These are phyloP conservation scores for Rhizopogon hawkerae DNA, from an alignment of 1,284 basidiomycete genomes.

Conservation along the genomic window DNA sequence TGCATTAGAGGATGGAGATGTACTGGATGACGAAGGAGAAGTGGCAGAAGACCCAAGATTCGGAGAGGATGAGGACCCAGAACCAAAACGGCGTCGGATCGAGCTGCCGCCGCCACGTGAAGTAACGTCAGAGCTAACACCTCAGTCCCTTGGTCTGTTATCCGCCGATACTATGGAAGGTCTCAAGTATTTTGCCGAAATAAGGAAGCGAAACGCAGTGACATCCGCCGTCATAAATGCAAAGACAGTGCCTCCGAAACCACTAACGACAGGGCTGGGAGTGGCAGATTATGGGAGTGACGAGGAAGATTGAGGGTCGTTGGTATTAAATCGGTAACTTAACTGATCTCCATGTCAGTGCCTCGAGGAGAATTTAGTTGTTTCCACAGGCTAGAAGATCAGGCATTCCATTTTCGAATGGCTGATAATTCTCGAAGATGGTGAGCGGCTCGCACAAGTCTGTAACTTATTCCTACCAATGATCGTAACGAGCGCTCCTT, in stretches of 20 bases:
- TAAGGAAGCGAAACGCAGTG: conserved; percentile 51
- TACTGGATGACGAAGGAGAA: conserved; percentile 41
- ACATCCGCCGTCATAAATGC: conserved; percentile 9
- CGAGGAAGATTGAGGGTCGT: conserved; percentile 45
- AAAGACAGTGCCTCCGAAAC: conserved; percentile 15
- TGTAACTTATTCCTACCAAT: too few species aligned
- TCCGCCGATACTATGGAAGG: conserved; percentile 77
- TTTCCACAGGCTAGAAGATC: background rate
- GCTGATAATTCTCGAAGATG: background rate
- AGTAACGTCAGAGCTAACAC: conserved; percentile 13
- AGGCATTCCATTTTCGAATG: too few species aligned
- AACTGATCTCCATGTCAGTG: conserved; percentile 1
- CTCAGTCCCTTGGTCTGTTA: conserved; percentile 49
- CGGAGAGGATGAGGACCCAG: conserved; percentile 28
- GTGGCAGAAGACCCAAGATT: conserved; percentile 26
- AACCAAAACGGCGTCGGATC: conserved; percentile 34
- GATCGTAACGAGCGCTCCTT: background rate
- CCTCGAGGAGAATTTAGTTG: conserved; percentile 1
- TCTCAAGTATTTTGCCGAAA: conserved; percentile 78
- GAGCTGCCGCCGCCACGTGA: conserved; percentile 17
- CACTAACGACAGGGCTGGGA: conserved; percentile 39
- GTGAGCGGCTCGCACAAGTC: background rate
- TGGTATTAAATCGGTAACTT: conserved; percentile 7
- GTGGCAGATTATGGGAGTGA: conserved; percentile 73
- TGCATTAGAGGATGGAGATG: conserved; percentile 76